phyloP scores from a whole-genome alignment of 2,329 filamentous ascomycete genomes.

The Tolypocladium tundrense region DNA sequence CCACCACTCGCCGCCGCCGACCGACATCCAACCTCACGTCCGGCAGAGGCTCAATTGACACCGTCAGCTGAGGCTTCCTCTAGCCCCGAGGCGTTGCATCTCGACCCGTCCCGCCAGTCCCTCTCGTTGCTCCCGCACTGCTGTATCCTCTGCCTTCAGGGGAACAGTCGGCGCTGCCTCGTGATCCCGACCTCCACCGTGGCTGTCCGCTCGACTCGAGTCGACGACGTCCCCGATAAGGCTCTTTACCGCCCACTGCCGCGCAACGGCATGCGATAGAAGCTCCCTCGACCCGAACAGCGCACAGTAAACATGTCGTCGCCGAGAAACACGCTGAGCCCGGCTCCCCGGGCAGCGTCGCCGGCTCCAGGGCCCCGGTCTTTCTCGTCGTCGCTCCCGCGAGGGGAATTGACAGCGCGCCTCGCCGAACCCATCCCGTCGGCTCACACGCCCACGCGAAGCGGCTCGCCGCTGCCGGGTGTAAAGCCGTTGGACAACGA shows the following conservation, averaged over 20 bases:
- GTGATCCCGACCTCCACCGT: not conserved
- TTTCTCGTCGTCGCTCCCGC: conserved; percentile 41
- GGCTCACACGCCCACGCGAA: conserved; percentile 25
- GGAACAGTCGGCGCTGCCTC: not conserved
- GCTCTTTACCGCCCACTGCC: not conserved
- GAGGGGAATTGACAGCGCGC: conserved; percentile 50
- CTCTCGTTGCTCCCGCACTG: not conserved
- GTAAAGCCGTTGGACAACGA: conserved; percentile 27
- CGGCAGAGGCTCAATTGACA: conserved; percentile 1
- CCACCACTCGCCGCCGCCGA: not conserved
- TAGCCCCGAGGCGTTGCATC: not conserved
- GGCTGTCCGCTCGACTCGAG: not conserved
- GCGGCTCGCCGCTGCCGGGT: conserved; percentile 19
- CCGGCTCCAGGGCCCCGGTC: conserved; percentile 35
- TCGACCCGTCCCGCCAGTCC: not conserved
- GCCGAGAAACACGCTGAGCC: conserved; percentile 25
- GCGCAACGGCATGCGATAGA: conserved; percentile 2
- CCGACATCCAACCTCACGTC: not conserved
- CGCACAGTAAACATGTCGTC: conserved; percentile 22
- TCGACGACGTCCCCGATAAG: not conserved
- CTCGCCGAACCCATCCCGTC: conserved; percentile 46
- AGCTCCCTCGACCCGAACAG: not conserved
- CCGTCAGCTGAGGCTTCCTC: conserved; percentile 3
- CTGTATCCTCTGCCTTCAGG: not conserved
- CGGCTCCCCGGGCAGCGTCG: conserved; percentile 33